Evolutionary conservation across 345 rosid species (phyloP).

Genomic region (Lepidium didymum): DNA sequence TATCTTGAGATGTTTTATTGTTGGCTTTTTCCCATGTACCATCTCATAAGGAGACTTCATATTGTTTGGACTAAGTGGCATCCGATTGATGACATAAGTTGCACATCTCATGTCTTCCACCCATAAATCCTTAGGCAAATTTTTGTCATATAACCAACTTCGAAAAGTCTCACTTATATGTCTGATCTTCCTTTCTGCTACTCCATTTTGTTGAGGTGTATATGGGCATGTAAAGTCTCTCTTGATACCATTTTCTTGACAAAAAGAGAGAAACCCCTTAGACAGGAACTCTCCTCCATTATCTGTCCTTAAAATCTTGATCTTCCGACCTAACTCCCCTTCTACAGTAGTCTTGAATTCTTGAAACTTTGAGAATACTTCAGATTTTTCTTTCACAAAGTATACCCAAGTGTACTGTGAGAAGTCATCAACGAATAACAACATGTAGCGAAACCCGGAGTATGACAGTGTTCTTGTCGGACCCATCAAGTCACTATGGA

Average conservation of each 20-base stretch:
- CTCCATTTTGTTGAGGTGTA: too few relatives aligned
- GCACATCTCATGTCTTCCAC: constrained; percentile 6
- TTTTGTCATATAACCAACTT: neutral
- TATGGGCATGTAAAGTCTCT: too few relatives aligned
- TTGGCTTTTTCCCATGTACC: neutral
- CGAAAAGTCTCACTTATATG: neutral
- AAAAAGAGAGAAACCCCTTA: too few relatives aligned
- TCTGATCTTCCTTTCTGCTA: too few relatives aligned
- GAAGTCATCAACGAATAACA: neutral
- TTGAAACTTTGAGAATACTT: neutral
- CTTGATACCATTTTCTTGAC: too few relatives aligned
- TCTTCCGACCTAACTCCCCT: too few relatives aligned
- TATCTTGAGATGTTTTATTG: neutral
- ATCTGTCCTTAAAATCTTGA: too few relatives aligned
- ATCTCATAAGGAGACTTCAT: neutral
- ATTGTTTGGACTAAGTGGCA: neutral
- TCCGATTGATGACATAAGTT: neutral
- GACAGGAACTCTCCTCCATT: too few relatives aligned
- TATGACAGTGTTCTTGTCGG: neutral
- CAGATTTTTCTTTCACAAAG: too few relatives aligned
- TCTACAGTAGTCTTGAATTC: neutral
- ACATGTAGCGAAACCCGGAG: neutral
- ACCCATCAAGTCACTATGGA: too few relatives aligned
- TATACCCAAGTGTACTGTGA: neutral
- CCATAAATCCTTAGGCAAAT: neutral